Percentiles rank a stretch among this genome's conserved stretches.
These are phyloP conservation scores for Tuber microsphaerosporum DNA, from an alignment of 495 filamentous ascomycete genomes.

Conservation along the genomic window DNA sequence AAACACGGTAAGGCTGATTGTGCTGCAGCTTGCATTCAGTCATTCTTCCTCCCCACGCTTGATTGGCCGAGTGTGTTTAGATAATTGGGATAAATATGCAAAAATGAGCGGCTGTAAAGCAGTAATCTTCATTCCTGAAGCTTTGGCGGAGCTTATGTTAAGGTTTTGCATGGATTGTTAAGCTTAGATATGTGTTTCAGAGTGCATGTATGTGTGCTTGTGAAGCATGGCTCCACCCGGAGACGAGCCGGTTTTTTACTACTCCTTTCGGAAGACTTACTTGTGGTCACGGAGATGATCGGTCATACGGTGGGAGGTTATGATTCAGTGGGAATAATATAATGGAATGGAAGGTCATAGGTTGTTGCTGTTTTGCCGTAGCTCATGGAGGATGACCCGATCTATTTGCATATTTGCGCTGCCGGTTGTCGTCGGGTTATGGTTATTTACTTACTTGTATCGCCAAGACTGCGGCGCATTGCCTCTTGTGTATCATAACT, in stretches of 20 bases:
- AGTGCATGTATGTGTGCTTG: neutral
- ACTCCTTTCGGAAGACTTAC: neutral
- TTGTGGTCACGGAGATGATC: neutral
- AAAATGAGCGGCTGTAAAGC: neutral
- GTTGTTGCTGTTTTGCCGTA: neutral
- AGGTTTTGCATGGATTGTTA: constrained; percentile 6
- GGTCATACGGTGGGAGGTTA: neutral
- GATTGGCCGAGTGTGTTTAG: neutral
- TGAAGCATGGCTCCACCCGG: neutral
- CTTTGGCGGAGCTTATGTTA: neutral
- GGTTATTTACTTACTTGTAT: neutral
- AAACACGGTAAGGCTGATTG: neutral
- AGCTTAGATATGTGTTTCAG: constrained; percentile 2
- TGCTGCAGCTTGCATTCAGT: neutral
- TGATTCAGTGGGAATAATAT: neutral
- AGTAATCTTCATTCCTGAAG: neutral
- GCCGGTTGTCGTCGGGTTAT: neutral
- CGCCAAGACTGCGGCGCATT: neutral
- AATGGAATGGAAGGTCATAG: neutral
- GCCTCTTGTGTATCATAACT: neutral
- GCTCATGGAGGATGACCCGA: neutral
- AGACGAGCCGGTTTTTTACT: neutral
- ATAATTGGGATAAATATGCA: neutral
- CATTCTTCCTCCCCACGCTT: neutral
- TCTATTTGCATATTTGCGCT: neutral